phyloP scores from a whole-genome alignment of 371 early-diverging fungal genomes.

The Mortierella sp. region DNA sequence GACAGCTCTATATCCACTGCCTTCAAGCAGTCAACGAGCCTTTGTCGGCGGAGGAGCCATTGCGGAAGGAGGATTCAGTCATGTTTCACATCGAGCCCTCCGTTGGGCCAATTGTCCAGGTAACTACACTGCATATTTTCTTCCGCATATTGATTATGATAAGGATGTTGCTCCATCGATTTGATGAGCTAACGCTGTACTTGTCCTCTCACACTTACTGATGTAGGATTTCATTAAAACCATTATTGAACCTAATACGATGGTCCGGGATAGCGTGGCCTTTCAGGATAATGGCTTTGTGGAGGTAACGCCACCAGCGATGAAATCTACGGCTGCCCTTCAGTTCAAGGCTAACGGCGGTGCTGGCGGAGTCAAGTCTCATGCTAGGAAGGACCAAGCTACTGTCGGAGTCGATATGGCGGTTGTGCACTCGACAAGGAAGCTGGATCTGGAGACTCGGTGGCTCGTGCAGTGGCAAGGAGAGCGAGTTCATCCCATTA shows the following conservation, averaged over 20 bases:
- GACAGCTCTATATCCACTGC: conserved; percentile 45
- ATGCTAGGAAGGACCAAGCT: conserved; percentile 15
- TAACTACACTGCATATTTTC: not conserved
- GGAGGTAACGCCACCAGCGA: conserved; percentile 27
- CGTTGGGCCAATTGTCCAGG: not conserved
- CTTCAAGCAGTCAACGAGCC: conserved; percentile 11
- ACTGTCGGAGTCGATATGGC: conserved; percentile 35
- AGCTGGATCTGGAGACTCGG: conserved; percentile 48
- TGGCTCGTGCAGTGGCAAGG: conserved; percentile 56
- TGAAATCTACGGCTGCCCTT: conserved; percentile 9
- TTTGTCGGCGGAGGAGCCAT: not conserved
- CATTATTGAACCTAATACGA: conserved; percentile 35
- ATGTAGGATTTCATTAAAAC: conserved; percentile 37
- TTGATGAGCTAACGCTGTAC: not conserved
- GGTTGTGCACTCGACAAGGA: conserved; percentile 39
- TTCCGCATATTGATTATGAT: no score
- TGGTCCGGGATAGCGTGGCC: conserved; percentile 4
- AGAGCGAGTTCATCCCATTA: conserved; percentile 31
- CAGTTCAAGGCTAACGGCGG: conserved; percentile 6
- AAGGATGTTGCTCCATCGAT: no score
- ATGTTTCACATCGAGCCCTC: not conserved
- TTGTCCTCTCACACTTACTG: not conserved
- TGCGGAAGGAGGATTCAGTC: not conserved
- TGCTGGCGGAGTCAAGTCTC: not conserved
- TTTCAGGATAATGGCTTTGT: conserved; percentile 28